Evolutionary conservation across 129 eudicot species (phyloP), one percentile per base, ranked within the genome.

Genomic region (Dittrichia graveolens): DNA sequence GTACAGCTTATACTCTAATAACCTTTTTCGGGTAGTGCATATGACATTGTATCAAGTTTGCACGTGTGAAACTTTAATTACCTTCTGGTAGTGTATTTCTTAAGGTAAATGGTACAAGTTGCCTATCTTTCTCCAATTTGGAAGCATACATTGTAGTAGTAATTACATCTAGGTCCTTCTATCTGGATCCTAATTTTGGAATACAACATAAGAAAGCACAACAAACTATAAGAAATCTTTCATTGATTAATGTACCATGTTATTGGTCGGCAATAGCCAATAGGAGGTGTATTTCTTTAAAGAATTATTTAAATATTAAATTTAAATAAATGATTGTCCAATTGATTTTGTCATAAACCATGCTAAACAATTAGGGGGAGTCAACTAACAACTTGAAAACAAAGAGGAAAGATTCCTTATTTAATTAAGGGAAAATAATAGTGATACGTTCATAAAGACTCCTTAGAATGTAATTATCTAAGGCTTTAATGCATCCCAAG

Each of bases 201-300:
- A 76, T 48, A 46, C 38, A 47, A 34, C 65, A 24, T 45, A 56
- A 14, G 13, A 75, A 56, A 55, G 67, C 61, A 48, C 59, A 59
- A 19, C 58, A 59, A 49, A 69, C 38, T 31, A 46, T 39, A 37
- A 61, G 18, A 62, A 78, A 64, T 70, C 66, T 66, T 69, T 42
- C 19, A 78, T 71, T 78, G 67, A 78, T 71, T 78, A 71, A 8
- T 43, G 75, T 71, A 77, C 82, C 77, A 71, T 78, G 82, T 78
- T 78, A 64, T 62, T 78, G 82, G 82, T 78, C 82, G 82, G 82
- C 77, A 71, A 78, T 63, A 78, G 82, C 77, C 77, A 71, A 78
- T 63, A 78, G 65, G 77, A 52, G 66, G 60, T 70, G 61, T 50
- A 65, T 74, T 61, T 42, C 11, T 14, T 67, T 37, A 41, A 53